A percentile compares a stretch with the other conserved stretches of the same genome.
phyloP scores from a whole-genome alignment of 1,284 basidiomycete genomes.

The Sphaerobolus stellatus region DNA sequence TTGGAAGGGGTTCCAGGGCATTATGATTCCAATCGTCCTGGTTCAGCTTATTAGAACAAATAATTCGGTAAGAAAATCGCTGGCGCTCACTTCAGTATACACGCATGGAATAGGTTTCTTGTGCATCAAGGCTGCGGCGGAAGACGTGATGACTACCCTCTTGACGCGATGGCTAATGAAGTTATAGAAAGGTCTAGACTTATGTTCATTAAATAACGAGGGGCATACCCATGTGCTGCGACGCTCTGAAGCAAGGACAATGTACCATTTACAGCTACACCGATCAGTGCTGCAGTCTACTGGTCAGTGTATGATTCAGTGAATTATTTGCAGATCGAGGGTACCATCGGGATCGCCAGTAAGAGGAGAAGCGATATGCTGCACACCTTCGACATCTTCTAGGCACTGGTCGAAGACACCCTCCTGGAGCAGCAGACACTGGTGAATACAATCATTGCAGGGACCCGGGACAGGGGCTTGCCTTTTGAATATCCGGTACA shows the following conservation, averaged over 20 bases:
- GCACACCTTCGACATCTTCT: constrained; percentile 25
- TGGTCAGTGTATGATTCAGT: too few species aligned
- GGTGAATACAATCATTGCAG: not conserved
- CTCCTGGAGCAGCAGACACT: not conserved
- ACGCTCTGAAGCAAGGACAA: constrained; percentile 40
- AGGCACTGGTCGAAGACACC: constrained; percentile 22
- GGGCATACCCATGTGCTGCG: constrained; percentile 33
- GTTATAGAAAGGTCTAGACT: not conserved
- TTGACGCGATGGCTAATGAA: constrained; percentile 37
- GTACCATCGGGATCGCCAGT: constrained; percentile 7
- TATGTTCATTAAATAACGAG: not conserved
- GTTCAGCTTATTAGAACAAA: constrained; percentile 10
- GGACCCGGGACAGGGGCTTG: not conserved
- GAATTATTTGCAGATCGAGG: constrained; percentile 4
- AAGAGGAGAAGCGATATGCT: constrained; percentile 22
- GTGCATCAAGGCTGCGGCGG: constrained; percentile 50
- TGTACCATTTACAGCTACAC: constrained; percentile 45
- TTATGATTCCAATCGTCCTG: constrained; percentile 23
- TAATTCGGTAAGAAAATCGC: not conserved
- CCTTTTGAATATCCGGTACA: constrained; percentile 14
- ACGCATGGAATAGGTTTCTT: constrained; percentile 12
- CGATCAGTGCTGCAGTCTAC: constrained; percentile 37
- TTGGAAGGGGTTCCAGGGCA: constrained; percentile 15
- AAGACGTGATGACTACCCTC: constrained; percentile 66
- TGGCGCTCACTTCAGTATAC: constrained; percentile 1